Evolutionary conservation across 140 eudicot genomes (phyloP), one percentile per base, ranked within the genome.

Genomic region (Anethum foeniculum): DNA sequence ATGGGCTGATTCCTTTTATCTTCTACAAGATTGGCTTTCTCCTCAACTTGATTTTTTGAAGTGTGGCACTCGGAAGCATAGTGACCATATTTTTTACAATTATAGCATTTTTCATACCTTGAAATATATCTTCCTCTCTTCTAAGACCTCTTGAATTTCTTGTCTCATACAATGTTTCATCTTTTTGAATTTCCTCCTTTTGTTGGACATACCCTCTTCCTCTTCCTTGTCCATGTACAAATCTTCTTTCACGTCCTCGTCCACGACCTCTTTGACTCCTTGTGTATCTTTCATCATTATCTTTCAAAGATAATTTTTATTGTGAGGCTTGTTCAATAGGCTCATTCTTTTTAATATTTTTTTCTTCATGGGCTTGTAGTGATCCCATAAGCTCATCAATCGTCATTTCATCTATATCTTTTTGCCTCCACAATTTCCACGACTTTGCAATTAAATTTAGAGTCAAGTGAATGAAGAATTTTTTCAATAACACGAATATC

Each of bases 311-410:
- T n/a, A n/a, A n/a, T n/a, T n/a, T n/a, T n/a, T n/a, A n/a, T n/a
- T n/a, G n/a, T n/a, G n/a, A n/a, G n/a, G n/a, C n/a, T n/a, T n/a
- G n/a, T n/a, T n/a, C n/a, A n/a, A n/a, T n/a, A n/a, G n/a, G n/a
- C n/a, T n/a, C n/a, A n/a, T n/a, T n/a, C 49, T n/a, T 68, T 30
- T 23, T 47, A 7, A 67, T 44, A 58, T 65, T 11, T 65, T 23
- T 68, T 30, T 30, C 71, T 32, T 34, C 38, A 1, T 34, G 38
- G 38, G 38, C 38, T 34, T 34, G 38, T 34, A 34, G 38, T 34
- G 38, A 78, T 19, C 71, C 38, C 23, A 21, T 58, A 39, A 80
- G 68, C 52, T 80, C 46, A 47, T 80, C 83, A 30, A 80, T 48
- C 13, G 78, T 46, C 78, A 80, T 80, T n/a, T 41, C 14, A 0